Conservation (phyloP, 352 stramenopile genomes). For the Phytophthora ramorum region DNA sequence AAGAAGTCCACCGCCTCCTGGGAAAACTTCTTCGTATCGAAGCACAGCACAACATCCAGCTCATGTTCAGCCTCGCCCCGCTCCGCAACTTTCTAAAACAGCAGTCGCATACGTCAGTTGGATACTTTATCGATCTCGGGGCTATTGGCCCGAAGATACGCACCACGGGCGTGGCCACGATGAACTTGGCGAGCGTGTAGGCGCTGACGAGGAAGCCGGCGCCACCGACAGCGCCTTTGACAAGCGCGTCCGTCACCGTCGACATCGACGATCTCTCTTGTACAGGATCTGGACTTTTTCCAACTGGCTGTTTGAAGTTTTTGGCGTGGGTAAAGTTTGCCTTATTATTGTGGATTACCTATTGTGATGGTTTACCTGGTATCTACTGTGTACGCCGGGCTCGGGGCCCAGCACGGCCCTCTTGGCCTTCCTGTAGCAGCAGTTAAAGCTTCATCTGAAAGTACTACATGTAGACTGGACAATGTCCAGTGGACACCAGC, state of each 20-base stretch:
- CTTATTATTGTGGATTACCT: not conserved
- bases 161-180: conserved; percentile 75
- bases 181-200: conserved; percentile 85
- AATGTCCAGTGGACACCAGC: not conserved
- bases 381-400: not conserved
- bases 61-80: conserved; percentile 60
- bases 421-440: not conserved
- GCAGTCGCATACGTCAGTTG: conserved; percentile 13
- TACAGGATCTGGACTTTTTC: conserved; percentile 24
- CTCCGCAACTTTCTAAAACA: conserved; percentile 60
- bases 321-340: conserved; percentile 9
- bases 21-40: conserved; percentile 67
- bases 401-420: not conserved
- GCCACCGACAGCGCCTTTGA: conserved; percentile 77
- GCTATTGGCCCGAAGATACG: conserved; percentile 8
- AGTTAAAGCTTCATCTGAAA: not conserved
- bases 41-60: conserved; percentile 79
- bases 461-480: not conserved
- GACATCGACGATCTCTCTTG: conserved; percentile 46
- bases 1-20: conserved; percentile 67
- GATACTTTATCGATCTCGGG: conserved; percentile 9
- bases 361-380: too few species aligned
- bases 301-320: conserved; percentile 28
- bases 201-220: conserved; percentile 78
- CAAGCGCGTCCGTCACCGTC: conserved; percentile 57